These are phyloP conservation scores for Acanthamoeba quina DNA, from an alignment of 208 protist species.

Conservation along the genomic window DNA sequence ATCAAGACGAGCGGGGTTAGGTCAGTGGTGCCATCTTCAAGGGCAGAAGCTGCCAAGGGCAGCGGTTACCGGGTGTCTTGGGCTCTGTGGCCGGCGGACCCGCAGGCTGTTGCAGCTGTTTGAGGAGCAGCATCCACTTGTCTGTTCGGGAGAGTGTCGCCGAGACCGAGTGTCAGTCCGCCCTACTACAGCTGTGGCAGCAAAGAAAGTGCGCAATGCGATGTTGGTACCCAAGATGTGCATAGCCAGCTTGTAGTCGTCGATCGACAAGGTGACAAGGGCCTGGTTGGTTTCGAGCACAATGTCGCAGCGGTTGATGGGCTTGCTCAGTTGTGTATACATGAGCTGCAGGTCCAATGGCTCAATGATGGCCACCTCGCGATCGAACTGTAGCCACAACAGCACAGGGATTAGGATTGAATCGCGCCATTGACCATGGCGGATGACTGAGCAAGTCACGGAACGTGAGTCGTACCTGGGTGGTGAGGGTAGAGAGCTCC, in stretches of 20 bases:
- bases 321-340: slow-evolving; percentile 44
- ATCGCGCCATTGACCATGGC: no score
- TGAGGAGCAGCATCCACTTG: slow-evolving; percentile 23
- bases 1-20: no score
- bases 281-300: slow-evolving; percentile 49
- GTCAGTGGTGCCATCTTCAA: no score
- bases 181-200: not conserved
- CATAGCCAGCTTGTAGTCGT: slow-evolving; percentile 66
- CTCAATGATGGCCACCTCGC: slow-evolving; percentile 54
- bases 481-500: slow-evolving; percentile 10
- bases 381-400: not conserved
- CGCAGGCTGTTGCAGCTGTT: slow-evolving; percentile 14
- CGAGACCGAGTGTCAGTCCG: no score
- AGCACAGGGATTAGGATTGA: not conserved
- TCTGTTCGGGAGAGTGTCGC: not conserved
- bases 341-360: slow-evolving; percentile 59
- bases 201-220: not conserved
- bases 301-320: slow-evolving; percentile 59
- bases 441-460: no score
- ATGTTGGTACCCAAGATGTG: not conserved
- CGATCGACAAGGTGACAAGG: slow-evolving; percentile 60
- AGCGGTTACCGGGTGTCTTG: not conserved
- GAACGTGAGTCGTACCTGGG: not conserved
- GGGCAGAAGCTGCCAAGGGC: not conserved
- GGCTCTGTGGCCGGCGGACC: not conserved